Evolutionary conservation across 345 rosid species (phyloP).

Genomic region (Pugionium dolabratum): DNA sequence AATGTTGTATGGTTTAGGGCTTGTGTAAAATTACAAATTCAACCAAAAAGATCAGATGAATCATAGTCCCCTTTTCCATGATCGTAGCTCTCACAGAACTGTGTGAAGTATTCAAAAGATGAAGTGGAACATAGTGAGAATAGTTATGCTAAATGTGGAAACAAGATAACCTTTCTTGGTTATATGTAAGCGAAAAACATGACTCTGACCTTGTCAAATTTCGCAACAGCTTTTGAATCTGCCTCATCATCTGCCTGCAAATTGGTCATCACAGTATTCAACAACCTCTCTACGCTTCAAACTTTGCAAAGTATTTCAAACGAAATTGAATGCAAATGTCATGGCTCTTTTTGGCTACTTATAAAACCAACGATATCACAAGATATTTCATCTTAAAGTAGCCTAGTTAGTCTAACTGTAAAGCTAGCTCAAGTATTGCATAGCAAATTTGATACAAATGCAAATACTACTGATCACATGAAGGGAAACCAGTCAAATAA

Average conservation of each 20-base stretch:
- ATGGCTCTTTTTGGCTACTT: neutral
- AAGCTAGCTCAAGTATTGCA: slow-evolving; percentile 10
- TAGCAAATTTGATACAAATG: neutral
- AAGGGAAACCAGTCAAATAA: slow-evolving; percentile 3
- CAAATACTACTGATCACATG: neutral
- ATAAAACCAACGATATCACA: slow-evolving; percentile 7
- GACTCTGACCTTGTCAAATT: slow-evolving; percentile 40
- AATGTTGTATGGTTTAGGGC: neutral
- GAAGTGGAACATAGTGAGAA: neutral
- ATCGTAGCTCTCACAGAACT: slow-evolving; percentile 31
- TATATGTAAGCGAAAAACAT: neutral
- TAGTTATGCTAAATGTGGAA: neutral
- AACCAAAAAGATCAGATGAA: slow-evolving; percentile 29
- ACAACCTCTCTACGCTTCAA: slow-evolving; percentile 20
- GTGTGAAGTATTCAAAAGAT: slow-evolving; percentile 21
- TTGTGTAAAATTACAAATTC: slow-evolving; percentile 30
- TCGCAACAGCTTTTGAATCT: slow-evolving; percentile 42
- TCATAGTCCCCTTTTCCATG: slow-evolving; percentile 25
- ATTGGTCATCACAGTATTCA: slow-evolving; percentile 21
- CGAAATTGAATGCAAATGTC: slow-evolving; percentile 2
- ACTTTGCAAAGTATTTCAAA: neutral
- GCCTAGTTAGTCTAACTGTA: slow-evolving; percentile 10
- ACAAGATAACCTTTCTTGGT: slow-evolving; percentile 2
- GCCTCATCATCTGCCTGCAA: slow-evolving; percentile 47
- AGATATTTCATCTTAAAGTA: neutral